Base-by-base conservation (phyloP, 2,329 filamentous ascomycete genomes). In the Ceratocystiopsis brevicomis region DNA sequence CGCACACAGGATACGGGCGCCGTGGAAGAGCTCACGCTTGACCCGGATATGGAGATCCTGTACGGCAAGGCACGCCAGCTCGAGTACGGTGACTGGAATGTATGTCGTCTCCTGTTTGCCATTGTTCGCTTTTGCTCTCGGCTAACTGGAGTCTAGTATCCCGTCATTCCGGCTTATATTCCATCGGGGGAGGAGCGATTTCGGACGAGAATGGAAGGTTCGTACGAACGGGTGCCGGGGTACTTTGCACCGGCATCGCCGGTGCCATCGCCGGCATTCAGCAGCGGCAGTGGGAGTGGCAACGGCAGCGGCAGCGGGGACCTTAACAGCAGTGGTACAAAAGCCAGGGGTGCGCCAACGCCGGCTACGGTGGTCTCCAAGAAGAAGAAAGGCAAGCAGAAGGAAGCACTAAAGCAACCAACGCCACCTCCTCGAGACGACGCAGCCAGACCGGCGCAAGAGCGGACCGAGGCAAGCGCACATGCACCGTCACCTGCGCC, bases 1-100 rank as follows among this genome's bases (percentile, higher is more conserved):
- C 60, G 11, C 59, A 60, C 13, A 4, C 33, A 30, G 9, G 57
- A 53, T 12, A 60, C 69, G 39, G 67, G 64, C 30, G 64, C 61
- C 6, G 63, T 69, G 41, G 60, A 71, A 2, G 68, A 71, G 43
- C 61, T 63, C 2, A 53, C 60, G 10, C 59, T 87, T 30, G 80
- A 87, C 52, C 57, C 68, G 0, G 79, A 82, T 37, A 82, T 87
- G 47, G 82, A 88, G 56, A 61, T 61, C 8, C 63, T 87, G 5
- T 88, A 82, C 51, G 67, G 67, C 18, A 79, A 74, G 52, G 83
- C 83, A 1, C 70, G 80, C 46, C 70, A 76, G 37, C 61, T 88
- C 4, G 81, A 87, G 53, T 87, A 78, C 57, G 82, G 82, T 3
- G 88, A 96, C 56, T 96, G 87, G 85, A 95, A 96, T 60, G 84